phyloP scores from a whole-genome alignment of 257 asterid genomes.

The Eucommia ulmoides region DNA sequence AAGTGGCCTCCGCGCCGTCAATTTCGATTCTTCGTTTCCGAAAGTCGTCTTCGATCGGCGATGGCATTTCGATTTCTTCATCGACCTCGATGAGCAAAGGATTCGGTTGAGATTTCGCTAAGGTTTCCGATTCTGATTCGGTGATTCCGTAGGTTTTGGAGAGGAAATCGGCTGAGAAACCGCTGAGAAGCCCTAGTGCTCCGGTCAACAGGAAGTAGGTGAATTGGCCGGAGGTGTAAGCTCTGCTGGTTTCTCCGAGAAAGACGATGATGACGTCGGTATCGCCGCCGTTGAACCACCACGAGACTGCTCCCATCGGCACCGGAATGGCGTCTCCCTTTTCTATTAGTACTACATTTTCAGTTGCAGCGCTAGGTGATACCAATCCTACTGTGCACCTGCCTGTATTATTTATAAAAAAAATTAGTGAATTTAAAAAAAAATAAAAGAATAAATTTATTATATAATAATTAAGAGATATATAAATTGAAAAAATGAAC shows the following conservation, averaged over 20 bases:
- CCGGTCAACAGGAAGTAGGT: constrained; percentile 30
- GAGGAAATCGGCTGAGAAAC: constrained; percentile 24
- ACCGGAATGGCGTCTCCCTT: constrained; percentile 29
- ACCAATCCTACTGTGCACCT: constrained; percentile 29
- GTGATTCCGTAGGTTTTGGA: constrained; percentile 11
- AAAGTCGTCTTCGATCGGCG: no score
- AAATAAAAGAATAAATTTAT: no score
- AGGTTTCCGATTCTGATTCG: constrained; percentile 10
- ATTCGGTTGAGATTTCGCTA: constrained; percentile 19
- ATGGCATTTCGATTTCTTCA: background rate
- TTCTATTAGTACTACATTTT: constrained; percentile 14
- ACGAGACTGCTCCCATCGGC: constrained; percentile 18
- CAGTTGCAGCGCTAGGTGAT: constrained; percentile 10
- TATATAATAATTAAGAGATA: no score
- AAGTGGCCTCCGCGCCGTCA: background rate
- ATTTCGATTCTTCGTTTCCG: no score
- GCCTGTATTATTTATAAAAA: no score
- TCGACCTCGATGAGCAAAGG: constrained; percentile 11
- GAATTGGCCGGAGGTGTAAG: constrained; percentile 10
- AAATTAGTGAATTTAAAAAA: no score
- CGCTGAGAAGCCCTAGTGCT: constrained; percentile 13
- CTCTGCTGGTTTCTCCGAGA: constrained; percentile 20
- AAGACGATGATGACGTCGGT: constrained; percentile 16
- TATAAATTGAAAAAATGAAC: no score
- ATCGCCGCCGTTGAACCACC: constrained; percentile 40